Conservation (phyloP, 2,329 filamentous ascomycete genomes). For the Neopestalotiopsis sp. region DNA sequence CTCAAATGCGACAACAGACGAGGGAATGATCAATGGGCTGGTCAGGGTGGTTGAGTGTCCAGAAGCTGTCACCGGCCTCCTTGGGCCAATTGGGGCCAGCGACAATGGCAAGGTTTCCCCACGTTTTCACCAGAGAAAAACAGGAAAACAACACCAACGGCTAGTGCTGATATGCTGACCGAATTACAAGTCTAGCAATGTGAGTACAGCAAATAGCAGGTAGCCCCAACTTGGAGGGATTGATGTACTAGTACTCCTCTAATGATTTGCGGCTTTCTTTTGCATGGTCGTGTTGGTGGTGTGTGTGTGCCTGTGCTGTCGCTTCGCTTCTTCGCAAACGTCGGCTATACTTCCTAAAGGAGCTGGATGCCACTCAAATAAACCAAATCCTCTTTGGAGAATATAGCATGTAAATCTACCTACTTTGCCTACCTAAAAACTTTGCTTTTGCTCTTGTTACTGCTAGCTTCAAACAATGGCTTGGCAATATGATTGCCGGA, state of each 20-base stretch:
- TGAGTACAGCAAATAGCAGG: not conserved
- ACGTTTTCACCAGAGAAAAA: not conserved
- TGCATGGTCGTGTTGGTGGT: not conserved
- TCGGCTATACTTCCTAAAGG: not conserved
- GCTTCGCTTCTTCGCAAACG: not conserved
- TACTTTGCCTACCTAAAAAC: not conserved
- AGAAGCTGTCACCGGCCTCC: not conserved
- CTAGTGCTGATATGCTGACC: not conserved
- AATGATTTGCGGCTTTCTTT: not conserved
- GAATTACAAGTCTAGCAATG: not conserved
- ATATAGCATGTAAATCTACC: not conserved
- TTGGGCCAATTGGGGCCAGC: not conserved
- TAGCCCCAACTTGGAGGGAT: not conserved
- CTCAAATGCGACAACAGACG: not conserved
- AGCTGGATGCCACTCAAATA: not conserved
- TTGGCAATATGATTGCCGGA: not conserved
- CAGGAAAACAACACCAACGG: not conserved
- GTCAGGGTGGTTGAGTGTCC: not conserved
- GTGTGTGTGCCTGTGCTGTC: not conserved
- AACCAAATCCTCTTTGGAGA: not conserved
- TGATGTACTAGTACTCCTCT: not conserved
- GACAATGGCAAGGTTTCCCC: conserved; percentile 11
- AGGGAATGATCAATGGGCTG: not conserved
- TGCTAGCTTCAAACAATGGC: not conserved
- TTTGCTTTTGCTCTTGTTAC: not conserved